These are phyloP conservation scores for Allomyces arbusculus DNA, from an alignment of 192 early-diverging fungal species.

Conservation along the genomic window DNA sequence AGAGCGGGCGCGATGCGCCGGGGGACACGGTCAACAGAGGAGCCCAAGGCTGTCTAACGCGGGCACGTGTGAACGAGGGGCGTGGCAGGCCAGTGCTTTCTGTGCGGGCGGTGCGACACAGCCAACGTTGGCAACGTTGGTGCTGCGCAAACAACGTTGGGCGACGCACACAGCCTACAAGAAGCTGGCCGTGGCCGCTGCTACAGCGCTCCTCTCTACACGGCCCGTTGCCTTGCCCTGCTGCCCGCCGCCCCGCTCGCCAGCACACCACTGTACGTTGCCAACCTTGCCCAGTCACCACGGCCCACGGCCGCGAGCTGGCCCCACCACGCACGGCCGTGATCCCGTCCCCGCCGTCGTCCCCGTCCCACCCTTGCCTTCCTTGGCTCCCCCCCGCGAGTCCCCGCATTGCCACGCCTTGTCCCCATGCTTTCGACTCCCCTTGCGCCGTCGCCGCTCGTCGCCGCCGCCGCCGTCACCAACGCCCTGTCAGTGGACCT, in stretches of 20 bases:
- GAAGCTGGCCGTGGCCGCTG: constrained; percentile 4
- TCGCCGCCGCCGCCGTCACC: too few relatives aligned
- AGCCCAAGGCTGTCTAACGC: too few relatives aligned
- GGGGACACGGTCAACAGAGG: too few relatives aligned
- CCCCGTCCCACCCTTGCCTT: constrained; percentile 1
- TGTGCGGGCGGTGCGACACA: too few relatives aligned
- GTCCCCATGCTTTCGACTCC: neutral
- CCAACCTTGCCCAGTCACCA: neutral
- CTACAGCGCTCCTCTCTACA: constrained; percentile 1
- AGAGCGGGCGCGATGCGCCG: too few relatives aligned
- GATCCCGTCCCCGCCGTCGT: neutral
- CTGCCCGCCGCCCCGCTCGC: constrained; percentile 3
- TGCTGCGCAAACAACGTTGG: too few relatives aligned
- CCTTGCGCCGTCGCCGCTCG: neutral
- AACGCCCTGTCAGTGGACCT: too few relatives aligned
- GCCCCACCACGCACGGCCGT: constrained; percentile 3
- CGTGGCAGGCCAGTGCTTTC: too few relatives aligned
- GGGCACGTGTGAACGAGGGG: too few relatives aligned
- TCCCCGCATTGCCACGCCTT: neutral
- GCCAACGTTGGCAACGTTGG: too few relatives aligned
- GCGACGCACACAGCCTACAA: constrained; percentile 4
- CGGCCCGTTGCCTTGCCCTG: constrained; percentile 6
- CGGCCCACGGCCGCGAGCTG: neutral
- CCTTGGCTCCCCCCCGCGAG: constrained; percentile 3
- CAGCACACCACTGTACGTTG: constrained; percentile 3